phyloP scores from a whole-genome alignment of 2,329 filamentous ascomycete species.

The Pseudogymnoascus verrucosus region DNA sequence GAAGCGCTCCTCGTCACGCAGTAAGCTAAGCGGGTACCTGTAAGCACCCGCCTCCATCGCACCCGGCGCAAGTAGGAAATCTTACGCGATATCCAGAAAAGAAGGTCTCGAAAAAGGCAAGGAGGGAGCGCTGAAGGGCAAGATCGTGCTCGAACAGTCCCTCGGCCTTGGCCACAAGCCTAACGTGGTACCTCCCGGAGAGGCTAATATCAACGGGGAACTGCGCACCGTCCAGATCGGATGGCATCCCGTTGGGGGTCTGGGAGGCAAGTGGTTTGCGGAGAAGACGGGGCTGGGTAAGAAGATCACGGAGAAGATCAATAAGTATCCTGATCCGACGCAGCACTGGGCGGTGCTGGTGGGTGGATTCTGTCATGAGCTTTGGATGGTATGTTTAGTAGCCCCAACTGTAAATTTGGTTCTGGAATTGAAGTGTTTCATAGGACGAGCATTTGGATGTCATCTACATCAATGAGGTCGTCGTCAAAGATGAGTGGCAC shows the following conservation, averaged over 20 bases:
- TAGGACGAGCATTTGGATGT: constrained; percentile 45
- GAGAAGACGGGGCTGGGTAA: constrained; percentile 47
- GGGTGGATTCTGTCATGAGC: constrained; percentile 45
- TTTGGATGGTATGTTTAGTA: constrained; percentile 45
- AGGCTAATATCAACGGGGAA: constrained; percentile 31
- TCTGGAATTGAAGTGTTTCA: constrained; percentile 19
- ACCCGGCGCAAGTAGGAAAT: background rate
- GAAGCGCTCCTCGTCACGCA: constrained; percentile 4
- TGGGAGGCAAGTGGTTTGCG: constrained; percentile 50
- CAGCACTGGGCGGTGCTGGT: constrained; percentile 54
- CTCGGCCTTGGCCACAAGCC: constrained; percentile 38
- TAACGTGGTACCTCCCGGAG: constrained; percentile 35
- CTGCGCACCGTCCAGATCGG: constrained; percentile 43
- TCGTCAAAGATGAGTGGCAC: constrained; percentile 41
- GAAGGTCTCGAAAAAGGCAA: constrained; percentile 11
- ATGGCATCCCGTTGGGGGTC: constrained; percentile 50
- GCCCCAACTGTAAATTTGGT: constrained; percentile 14
- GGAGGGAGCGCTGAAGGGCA: constrained; percentile 33
- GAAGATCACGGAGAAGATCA: constrained; percentile 47
- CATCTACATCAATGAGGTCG: constrained; percentile 46
- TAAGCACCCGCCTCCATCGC: background rate
- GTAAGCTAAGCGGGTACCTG: background rate
- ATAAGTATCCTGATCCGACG: constrained; percentile 49
- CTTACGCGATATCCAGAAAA: background rate
- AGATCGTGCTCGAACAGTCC: constrained; percentile 34